A percentile compares a stretch with the other conserved stretches of the same genome.
Conservation (phyloP, 1,284 basidiomycete species). For the Cryptococcus sp. region DNA sequence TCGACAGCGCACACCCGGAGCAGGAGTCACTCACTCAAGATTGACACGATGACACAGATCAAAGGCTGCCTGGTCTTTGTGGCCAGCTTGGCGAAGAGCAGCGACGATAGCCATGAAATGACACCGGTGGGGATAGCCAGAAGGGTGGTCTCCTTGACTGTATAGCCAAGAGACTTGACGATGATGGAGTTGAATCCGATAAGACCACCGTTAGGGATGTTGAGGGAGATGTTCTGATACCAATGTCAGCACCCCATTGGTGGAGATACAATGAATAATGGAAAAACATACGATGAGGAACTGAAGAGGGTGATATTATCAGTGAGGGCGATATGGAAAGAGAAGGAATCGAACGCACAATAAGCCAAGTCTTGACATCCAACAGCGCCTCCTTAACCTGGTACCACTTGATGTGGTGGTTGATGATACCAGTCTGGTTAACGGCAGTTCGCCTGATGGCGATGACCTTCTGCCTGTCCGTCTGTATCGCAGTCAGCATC, state of each 20-base stretch:
- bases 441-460: conserved; percentile 13
- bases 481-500: conserved; percentile 1
- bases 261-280: neutral
- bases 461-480: conserved; percentile 13
- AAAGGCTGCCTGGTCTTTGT: conserved; percentile 14
- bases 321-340: no score
- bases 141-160: conserved; percentile 19
- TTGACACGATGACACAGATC: neutral
- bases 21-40: conserved; percentile 11
- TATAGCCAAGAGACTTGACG: conserved; percentile 19
- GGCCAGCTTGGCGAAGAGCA: conserved; percentile 26
- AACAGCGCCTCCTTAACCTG: conserved; percentile 31
- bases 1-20: no score
- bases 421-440: conserved; percentile 33
- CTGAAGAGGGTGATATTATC: no score
- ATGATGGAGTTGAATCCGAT: conserved; percentile 20
- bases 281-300: neutral
- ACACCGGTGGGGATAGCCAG: conserved; percentile 39
- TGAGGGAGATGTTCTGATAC: conserved; percentile 10
- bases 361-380: conserved; percentile 17
- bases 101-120: conserved; percentile 30
- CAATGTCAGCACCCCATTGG: no score
- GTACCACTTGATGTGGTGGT: conserved; percentile 26
- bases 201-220: conserved; percentile 3
- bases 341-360: conserved; percentile 12